Percentiles rank a stretch among this genome's conserved stretches.
Evolutionary conservation across 2,329 filamentous ascomycete species (phyloP).

Genomic region (Hypocrella siamensis): DNA sequence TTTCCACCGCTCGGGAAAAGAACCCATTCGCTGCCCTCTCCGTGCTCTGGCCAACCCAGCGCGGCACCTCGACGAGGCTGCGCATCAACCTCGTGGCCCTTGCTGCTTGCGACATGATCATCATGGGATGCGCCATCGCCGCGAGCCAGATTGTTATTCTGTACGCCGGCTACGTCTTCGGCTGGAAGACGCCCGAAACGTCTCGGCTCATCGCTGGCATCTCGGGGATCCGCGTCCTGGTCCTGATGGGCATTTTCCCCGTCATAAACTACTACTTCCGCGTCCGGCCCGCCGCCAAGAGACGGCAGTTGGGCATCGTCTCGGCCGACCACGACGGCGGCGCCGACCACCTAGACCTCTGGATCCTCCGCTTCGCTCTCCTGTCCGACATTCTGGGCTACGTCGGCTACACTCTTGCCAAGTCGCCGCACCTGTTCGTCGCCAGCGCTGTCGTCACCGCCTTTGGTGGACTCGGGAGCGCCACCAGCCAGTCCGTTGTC

Average conservation of each 20-base stretch:
- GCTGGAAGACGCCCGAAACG: conserved; percentile 69
- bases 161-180: conserved; percentile 67
- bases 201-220: conserved; percentile 69
- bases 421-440: conserved; percentile 48
- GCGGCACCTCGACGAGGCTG: conserved; percentile 39
- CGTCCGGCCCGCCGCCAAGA: conserved; percentile 28
- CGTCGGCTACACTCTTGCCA: conserved; percentile 55
- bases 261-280: conserved; percentile 63
- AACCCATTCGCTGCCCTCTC: conserved; percentile 67
- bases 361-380: conserved; percentile 59
- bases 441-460: conserved; percentile 57
- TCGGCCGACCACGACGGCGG: conserved; percentile 42
- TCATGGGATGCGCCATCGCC: conserved; percentile 72
- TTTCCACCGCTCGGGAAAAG: conserved; percentile 23
- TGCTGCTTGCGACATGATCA: conserved; percentile 63
- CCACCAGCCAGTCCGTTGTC: conserved; percentile 67
- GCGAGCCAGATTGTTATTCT: conserved; percentile 67
- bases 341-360: conserved; percentile 63
- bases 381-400: conserved; percentile 64
- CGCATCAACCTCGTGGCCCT: conserved; percentile 73
- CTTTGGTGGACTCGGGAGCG: conserved; percentile 70
- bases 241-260: conserved; percentile 62
- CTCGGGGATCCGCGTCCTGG: conserved; percentile 60
- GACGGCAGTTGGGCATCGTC: conserved; percentile 18
- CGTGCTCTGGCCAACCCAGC: conserved; percentile 59